Conservation (phyloP, 2,329 filamentous ascomycete species). For the Fulvia fulva region DNA sequence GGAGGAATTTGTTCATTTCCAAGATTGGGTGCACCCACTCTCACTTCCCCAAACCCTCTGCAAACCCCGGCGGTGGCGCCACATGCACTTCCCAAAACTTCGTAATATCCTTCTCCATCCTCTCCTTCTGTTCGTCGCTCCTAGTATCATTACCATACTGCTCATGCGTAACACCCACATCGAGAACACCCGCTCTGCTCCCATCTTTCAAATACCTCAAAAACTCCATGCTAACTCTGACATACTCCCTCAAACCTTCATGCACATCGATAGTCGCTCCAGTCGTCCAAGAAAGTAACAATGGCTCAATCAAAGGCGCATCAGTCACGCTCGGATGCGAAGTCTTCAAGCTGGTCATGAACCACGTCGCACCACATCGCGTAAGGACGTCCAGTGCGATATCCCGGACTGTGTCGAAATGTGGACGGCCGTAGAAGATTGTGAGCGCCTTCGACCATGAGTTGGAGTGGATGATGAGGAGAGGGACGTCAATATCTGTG, state of each 20-base stretch:
- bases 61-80: constrained; percentile 10
- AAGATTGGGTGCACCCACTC: neutral
- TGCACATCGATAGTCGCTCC: constrained; percentile 54
- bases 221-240: constrained; percentile 55
- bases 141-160: constrained; percentile 28
- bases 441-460: constrained; percentile 56
- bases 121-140: constrained; percentile 14
- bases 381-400: constrained; percentile 42
- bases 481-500: constrained; percentile 52
- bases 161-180: constrained; percentile 43
- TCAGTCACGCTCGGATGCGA: constrained; percentile 61
- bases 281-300: constrained; percentile 56
- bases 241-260: constrained; percentile 56
- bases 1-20: neutral
- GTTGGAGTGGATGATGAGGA: constrained; percentile 59
- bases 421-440: constrained; percentile 58
- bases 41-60: neutral
- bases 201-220: constrained; percentile 43
- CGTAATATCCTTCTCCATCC: constrained; percentile 17
- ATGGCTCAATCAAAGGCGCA: constrained; percentile 59
- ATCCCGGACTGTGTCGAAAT: constrained; percentile 59
- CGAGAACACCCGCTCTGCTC: constrained; percentile 45
- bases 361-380: constrained; percentile 39
- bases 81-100: constrained; percentile 41
- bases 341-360: constrained; percentile 36